Evolutionary conservation across 2,329 filamentous ascomycete species (phyloP).

Genomic region (Metarhizium humberi): DNA sequence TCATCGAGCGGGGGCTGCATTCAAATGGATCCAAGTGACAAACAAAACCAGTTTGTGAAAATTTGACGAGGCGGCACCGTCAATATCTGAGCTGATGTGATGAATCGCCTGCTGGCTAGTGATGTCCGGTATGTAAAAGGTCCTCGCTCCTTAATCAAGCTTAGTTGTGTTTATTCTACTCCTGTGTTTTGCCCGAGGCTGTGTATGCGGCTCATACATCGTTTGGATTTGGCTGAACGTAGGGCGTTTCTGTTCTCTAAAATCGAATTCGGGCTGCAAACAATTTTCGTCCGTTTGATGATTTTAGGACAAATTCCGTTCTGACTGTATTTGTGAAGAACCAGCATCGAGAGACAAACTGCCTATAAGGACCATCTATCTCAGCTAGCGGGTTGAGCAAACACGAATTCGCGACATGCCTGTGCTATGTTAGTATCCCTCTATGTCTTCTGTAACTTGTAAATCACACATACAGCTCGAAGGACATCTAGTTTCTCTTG

Average conservation of each 20-base stretch:
- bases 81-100: background rate
- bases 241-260: too few species aligned
- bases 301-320: too few species aligned
- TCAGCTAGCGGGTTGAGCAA: constrained; percentile 9
- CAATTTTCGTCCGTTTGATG: too few species aligned
- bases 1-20: background rate
- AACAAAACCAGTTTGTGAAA: background rate
- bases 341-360: background rate
- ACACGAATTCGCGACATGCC: constrained; percentile 31
- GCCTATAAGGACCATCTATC: background rate
- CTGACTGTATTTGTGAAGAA: background rate
- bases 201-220: background rate
- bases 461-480: constrained; percentile 42
- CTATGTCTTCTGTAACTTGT: background rate
- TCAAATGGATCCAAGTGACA: background rate
- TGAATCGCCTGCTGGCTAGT: background rate
- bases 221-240: background rate
- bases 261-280: background rate
- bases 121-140: background rate
- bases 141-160: background rate
- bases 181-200: background rate
- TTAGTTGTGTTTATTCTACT: background rate
- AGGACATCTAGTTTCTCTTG: constrained; percentile 63
- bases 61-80: background rate
- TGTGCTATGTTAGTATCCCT: constrained; percentile 8